Base-by-base conservation (phyloP, 2,329 filamentous ascomycete species). In the Epichloe bromicola region DNA sequence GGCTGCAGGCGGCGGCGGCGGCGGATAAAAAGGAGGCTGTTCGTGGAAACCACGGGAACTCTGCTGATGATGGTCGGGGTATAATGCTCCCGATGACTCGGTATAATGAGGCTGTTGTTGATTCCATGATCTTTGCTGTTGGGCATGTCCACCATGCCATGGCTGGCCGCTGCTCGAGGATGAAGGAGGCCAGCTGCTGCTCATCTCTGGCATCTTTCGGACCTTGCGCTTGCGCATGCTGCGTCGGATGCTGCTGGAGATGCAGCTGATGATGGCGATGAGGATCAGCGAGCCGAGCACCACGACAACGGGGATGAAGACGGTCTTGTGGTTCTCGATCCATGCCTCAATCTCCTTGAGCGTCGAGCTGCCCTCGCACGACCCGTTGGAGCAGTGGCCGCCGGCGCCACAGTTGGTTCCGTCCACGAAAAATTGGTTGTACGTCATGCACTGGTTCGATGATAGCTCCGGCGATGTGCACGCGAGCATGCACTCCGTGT, bases 351-450 rank as follows among this genome's bases (percentile, higher is more conserved):
- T 82, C 67, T 89, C 82, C 55, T 82, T 83, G 58, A 75, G 74
- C 2, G 86, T 76, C 30, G 79, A 83, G 37, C 80, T 73, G 54
- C 88, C 90, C 59, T 76, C 67, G 68, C 93, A 98, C 58, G 74
- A 70, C 42, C 93, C 93, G 59, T 90, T 91, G 48, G 66, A 64
- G 67, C 93, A 98, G 51, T 72, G 75, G 6, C 93, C 93, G 50
- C 88, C 87, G 17, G 85, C 86, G 49, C 81, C 76, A 64, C 93
- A 98, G 1, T 78, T 71, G 1, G 93, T 97, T 17, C 93, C 93
- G 63, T 98, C 93, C 33, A 97, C 73, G 69, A 95, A 97, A 68
- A 94, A 93, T 64, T 96, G 89, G 64, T 87, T 83, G 70, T 94
- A 79, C 20, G 78, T 77, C 54, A 85, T 83, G 67, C 88, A 95